phyloP scores from a whole-genome alignment of 805 yeast genomes.

The Saccharomycopsis schoenii region DNA sequence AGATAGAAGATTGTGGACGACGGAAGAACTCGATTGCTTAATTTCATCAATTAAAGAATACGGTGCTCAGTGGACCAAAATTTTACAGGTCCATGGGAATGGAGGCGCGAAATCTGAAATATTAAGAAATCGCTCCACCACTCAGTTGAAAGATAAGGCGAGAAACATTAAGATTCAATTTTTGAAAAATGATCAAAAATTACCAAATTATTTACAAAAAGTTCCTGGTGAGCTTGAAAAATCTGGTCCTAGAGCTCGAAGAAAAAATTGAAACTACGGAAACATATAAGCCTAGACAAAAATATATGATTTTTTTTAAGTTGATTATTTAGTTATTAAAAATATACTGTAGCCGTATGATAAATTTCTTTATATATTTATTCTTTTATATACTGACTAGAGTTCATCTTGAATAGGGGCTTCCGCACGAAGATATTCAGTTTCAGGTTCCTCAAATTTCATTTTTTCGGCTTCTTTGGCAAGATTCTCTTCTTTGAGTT shows the following conservation, averaged over 20 bases:
- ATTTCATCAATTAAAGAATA: conserved; percentile 64
- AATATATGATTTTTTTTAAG: background rate
- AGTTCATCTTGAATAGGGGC: background rate
- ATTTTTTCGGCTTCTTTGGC: background rate
- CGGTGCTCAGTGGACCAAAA: conserved; percentile 93
- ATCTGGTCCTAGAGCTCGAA: background rate
- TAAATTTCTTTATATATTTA: background rate
- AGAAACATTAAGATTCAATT: conserved; percentile 90
- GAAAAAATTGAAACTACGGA: background rate
- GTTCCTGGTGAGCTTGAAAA: conserved; percentile 82
- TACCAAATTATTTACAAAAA: conserved; percentile 69
- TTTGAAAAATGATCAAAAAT: conserved; percentile 60
- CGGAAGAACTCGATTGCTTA: conserved; percentile 80
- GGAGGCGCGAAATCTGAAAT: conserved; percentile 83
- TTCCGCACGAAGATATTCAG: background rate
- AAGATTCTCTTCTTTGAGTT: too few relatives aligned
- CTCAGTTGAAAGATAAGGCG: conserved; percentile 93
- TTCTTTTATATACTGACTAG: too few relatives aligned
- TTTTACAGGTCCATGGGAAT: conserved; percentile 83
- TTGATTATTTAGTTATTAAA: background rate
- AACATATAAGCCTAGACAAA: background rate
- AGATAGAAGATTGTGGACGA: conserved; percentile 70
- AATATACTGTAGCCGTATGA: background rate
- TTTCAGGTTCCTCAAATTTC: background rate
- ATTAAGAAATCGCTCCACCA: conserved; percentile 78